These are phyloP conservation scores for Termitomyces sp. DNA, from an alignment of 768 basidiomycete species.

Conservation along the genomic window DNA sequence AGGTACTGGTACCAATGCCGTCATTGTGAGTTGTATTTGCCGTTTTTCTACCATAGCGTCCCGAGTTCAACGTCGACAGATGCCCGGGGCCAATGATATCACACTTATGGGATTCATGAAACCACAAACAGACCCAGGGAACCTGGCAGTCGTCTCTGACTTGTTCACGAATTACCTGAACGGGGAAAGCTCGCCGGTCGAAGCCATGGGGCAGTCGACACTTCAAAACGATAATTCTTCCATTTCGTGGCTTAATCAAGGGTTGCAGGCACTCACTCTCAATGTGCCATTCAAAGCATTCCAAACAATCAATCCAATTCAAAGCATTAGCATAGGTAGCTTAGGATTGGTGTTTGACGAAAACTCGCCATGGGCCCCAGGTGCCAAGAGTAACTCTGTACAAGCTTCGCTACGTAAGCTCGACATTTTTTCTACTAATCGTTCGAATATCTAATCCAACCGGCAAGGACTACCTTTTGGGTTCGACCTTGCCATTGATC, in stretches of 20 bases:
- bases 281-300: conserved; percentile 55
- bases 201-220: conserved; percentile 57
- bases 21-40: conserved; percentile 37
- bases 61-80: conserved; percentile 24
- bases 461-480: conserved; percentile 64
- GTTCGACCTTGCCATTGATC: conserved; percentile 49
- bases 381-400: conserved; percentile 53
- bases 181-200: conserved; percentile 49
- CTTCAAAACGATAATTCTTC: conserved; percentile 47
- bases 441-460: conserved; percentile 2
- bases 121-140: conserved; percentile 40
- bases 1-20: conserved; percentile 46
- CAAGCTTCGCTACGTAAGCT: conserved; percentile 50
- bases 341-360: conserved; percentile 53
- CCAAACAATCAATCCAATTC: conserved; percentile 56
- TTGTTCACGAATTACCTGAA: conserved; percentile 74
- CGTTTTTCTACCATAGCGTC: not conserved
- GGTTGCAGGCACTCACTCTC: conserved; percentile 51
- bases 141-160: conserved; percentile 47
- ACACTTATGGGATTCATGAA: conserved; percentile 53
- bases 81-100: conserved; percentile 51
- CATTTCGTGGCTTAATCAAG: conserved; percentile 65
- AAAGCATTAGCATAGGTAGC: conserved; percentile 55
- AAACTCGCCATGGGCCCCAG: conserved; percentile 51
- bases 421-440: not conserved